Base-by-base conservation (phyloP, 129 eudicot genomes). In the Tagetes patula region DNA sequence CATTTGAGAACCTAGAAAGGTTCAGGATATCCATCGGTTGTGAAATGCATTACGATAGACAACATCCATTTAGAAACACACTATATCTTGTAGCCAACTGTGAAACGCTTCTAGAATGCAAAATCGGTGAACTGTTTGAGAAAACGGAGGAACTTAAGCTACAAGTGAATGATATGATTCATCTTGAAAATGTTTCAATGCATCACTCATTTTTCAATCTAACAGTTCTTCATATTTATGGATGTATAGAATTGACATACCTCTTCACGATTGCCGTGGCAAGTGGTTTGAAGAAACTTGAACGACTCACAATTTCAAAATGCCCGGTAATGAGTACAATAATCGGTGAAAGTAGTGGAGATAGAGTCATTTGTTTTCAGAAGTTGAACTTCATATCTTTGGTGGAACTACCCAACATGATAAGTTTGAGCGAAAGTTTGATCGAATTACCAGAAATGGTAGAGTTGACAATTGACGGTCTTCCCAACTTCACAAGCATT, bases 261-360 rank as follows among this genome's bases (percentile, higher is more conserved):
- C 50, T 65, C 70, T 65, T 65, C 8, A 42, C 70, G 8, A 6
- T 65, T 20, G 3, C 8, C 8, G 31, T 65, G 52, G 52, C 34
- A 65, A 40, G 13, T 8, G 37, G 70, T 65, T 41, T 65, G 50
- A n/a, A n/a, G 52, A 41, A 40, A 5, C 70, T 65, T 3, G 70
- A 65, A 37, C 70, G 52, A 2, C 70, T 65, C 36, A 7, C 37
- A 40, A 8, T 65, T 40, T 65, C 52, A 0, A 1, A 40, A 0
- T 65, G 70, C 36, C 37, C 0, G 8, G 62, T 7, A 6, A 55
- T 55, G 62, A 55, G 62, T 27, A 55, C 62, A 55, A 36, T 55
- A 7, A 13, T 55, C 2, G 62, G 3, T 55, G 62, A 55, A 37
- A 30, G 31, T 55, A 7, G 38, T 55, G 4, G 4, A 7, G 37